Percentiles rank a stretch among this genome's conserved stretches.
These are phyloP conservation scores for Adansonia digitata DNA, from an alignment of 345 rosid species.

Conservation along the genomic window DNA sequence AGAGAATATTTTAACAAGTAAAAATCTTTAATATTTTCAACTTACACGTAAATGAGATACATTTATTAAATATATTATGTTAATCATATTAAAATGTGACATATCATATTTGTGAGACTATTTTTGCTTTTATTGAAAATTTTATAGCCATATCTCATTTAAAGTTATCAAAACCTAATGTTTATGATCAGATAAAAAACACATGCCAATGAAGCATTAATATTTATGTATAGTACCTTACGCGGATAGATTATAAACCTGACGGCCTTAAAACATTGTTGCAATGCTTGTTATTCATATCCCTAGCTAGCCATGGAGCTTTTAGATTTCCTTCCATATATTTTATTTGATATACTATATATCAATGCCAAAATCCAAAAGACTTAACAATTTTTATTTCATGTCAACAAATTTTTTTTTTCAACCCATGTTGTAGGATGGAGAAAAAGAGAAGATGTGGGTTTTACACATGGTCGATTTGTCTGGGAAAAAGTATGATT, in stretches of 20 bases:
- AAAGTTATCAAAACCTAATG: no score
- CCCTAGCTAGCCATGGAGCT: background rate
- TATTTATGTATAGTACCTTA: no score
- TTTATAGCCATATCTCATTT: no score
- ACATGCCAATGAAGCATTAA: no score
- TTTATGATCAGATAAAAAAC: no score
- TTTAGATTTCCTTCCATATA: background rate
- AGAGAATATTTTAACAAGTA: background rate
- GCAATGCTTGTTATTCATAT: background rate
- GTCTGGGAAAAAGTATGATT: background rate
- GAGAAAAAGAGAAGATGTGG: background rate
- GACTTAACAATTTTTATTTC: background rate
- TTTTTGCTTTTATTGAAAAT: no score
- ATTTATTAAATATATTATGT: no score
- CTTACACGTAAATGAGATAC: background rate
- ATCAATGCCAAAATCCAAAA: constrained; percentile 1
- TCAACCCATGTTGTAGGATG: background rate
- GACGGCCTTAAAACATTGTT: background rate
- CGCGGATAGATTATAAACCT: no score
- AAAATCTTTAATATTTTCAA: background rate
- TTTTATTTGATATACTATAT: background rate
- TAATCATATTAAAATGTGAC: no score
- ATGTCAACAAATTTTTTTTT: background rate
- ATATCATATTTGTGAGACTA: no score
- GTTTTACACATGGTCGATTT: background rate